A percentile compares a stretch with the other conserved stretches of the same genome.
Evolutionary conservation across 768 basidiomycete genomes (phyloP).

Genomic region (Pluteus cervinus): DNA sequence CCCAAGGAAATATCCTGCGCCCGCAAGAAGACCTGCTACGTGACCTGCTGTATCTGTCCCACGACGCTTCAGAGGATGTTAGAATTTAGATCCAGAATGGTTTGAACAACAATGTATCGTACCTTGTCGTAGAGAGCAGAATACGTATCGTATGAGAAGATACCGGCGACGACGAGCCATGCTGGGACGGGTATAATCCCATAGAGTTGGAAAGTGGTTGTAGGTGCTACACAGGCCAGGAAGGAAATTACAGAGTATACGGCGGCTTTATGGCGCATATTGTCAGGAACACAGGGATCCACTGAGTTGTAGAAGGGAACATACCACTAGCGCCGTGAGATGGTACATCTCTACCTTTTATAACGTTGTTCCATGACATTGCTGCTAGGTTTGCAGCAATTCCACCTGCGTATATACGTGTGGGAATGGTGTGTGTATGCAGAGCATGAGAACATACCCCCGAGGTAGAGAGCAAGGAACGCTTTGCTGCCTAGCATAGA

Average conservation of each 20-base stretch:
- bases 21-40: constrained; percentile 60
- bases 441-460: constrained; percentile 36
- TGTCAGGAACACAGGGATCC: no score
- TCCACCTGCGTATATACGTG: constrained; percentile 39
- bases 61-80: constrained; percentile 31
- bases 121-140: constrained; percentile 35
- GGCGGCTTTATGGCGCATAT: constrained; percentile 44
- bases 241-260: constrained; percentile 67
- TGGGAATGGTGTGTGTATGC: constrained; percentile 3
- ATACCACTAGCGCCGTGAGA: constrained; percentile 73
- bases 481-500: constrained; percentile 55
- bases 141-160: constrained; percentile 59
- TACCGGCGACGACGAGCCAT: constrained; percentile 64
- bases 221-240: constrained; percentile 67
- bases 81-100: neutral
- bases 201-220: constrained; percentile 61
- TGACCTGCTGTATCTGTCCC: constrained; percentile 61
- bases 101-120: constrained; percentile 9
- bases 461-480: constrained; percentile 70
- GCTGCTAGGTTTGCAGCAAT: constrained; percentile 46
- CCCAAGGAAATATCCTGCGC: constrained; percentile 47
- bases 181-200: constrained; percentile 77
- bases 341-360: constrained; percentile 29
- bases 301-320: constrained; percentile 15
- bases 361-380: constrained; percentile 39